Percentiles rank a stretch among this genome's conserved stretches.
Evolutionary conservation across 176 grass and related monocot genomes (phyloP).

Genomic region (Triticum aestivum): IWGSC_CS_RefSeq_v2.1 NC_057806.1:239812057-239812556

Average conservation of each 20-base stretch:
- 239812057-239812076: not conserved
- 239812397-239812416: not conserved
- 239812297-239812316: not conserved
- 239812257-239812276: not conserved
- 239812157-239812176: slow-evolving; percentile 1
- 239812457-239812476: not conserved
- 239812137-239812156: not conserved
- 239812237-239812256: not conserved
- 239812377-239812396: not conserved
- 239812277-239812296: not conserved
- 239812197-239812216: not conserved
- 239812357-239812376: not conserved
- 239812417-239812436: slow-evolving; percentile 7
- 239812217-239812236: not conserved
- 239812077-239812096: not conserved
- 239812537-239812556: slow-evolving; percentile 7
- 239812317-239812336: not conserved
- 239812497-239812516: not conserved
- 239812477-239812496: not conserved
- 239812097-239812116: not conserved
- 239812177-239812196: not conserved
- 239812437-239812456: not conserved
- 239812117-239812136: not conserved
- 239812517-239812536: not conserved
- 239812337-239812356: slow-evolving; percentile 14